Base-by-base conservation (phyloP, 345 rosid species). In the Rhizophora apiculata region DNA sequence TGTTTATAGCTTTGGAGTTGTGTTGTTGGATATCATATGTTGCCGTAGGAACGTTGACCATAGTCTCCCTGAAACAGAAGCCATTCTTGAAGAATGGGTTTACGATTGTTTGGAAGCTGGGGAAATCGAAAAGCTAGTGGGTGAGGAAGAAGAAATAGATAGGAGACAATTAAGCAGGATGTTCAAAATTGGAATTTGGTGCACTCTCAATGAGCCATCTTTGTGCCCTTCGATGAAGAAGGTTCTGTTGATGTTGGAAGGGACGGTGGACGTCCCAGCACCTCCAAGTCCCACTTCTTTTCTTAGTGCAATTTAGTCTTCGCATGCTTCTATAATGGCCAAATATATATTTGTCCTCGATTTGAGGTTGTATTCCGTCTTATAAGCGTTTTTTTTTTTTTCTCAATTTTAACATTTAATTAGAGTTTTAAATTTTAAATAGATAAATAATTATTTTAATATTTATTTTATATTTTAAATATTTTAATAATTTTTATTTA, bases 1-100 rank as follows among this genome's bases (percentile, higher is more conserved):
- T 70, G 72, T 73, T 21, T 82, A 78, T 65, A 78, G 78, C 69
- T 78, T 75, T 3, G 78, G 85, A 21, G 19, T 78, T 9, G 54
- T 81, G 68, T 55, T 82, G 21, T n/a, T 73, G 62, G 76, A 79
- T 68, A 73, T 76, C 27, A 46, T 63, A 22, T 70, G 82, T 53
- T 29, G 74, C 1, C 54, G 70, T 51, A 56, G 58, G 48, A 52
- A 55, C 6, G 19, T 76, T 11, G 74, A 75, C 2, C 31, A 0
- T 8, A 37, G 46, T 19, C 62, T 76, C 18, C 30, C 68, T 2
- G 65, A 65, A 29, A 31, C 9, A 0, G 63, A 79, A 68, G 63
- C 24, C 8, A 27, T 81, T 57, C 76, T 81, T 37, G 74, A 68
- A 27, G 69, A 70, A 2, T 70, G 76, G 79, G 79, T 68, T 64